phyloP scores from a whole-genome alignment of 2,329 filamentous ascomycete species.

The Incumbomyces lentus region DNA sequence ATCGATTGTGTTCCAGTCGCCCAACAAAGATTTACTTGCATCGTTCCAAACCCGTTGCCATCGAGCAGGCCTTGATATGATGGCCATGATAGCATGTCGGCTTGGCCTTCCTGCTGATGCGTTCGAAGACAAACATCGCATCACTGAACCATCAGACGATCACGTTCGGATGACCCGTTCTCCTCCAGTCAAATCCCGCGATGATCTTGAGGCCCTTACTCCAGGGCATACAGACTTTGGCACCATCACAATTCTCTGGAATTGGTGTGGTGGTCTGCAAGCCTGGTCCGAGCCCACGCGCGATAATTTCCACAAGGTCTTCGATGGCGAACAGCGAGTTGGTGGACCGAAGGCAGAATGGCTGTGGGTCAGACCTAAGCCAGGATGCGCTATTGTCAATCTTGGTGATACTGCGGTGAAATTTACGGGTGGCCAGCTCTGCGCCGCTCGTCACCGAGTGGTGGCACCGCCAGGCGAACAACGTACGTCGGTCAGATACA shows the following conservation, averaged over 20 bases:
- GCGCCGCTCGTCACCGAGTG: constrained; percentile 40
- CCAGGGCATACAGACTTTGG: constrained; percentile 25
- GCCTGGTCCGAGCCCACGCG: constrained; percentile 26
- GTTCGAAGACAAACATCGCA: constrained; percentile 16
- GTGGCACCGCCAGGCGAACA: constrained; percentile 42
- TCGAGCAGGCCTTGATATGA: constrained; percentile 15
- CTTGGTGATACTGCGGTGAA: constrained; percentile 32
- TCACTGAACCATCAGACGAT: constrained; percentile 33
- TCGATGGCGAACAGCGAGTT: neutral
- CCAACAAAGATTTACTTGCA: constrained; percentile 9
- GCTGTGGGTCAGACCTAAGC: constrained; percentile 35
- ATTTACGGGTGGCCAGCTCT: constrained; percentile 33
- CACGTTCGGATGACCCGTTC: constrained; percentile 38
- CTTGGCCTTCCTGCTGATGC: constrained; percentile 13
- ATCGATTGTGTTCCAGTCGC: neutral
- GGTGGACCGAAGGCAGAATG: constrained; percentile 25
- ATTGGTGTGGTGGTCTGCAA: constrained; percentile 22
- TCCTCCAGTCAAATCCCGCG: constrained; percentile 18
- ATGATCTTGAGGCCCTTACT: constrained; percentile 16
- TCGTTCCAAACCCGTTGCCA: constrained; percentile 14
- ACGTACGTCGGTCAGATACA: constrained; percentile 35
- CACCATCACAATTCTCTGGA: constrained; percentile 25
- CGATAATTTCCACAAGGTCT: constrained; percentile 1
- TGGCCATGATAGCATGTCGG: constrained; percentile 14
- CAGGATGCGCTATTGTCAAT: constrained; percentile 24